These are phyloP conservation scores for Diaporthe helianthi DNA, from an alignment of 2,329 filamentous ascomycete genomes.

Conservation along the genomic window DNA sequence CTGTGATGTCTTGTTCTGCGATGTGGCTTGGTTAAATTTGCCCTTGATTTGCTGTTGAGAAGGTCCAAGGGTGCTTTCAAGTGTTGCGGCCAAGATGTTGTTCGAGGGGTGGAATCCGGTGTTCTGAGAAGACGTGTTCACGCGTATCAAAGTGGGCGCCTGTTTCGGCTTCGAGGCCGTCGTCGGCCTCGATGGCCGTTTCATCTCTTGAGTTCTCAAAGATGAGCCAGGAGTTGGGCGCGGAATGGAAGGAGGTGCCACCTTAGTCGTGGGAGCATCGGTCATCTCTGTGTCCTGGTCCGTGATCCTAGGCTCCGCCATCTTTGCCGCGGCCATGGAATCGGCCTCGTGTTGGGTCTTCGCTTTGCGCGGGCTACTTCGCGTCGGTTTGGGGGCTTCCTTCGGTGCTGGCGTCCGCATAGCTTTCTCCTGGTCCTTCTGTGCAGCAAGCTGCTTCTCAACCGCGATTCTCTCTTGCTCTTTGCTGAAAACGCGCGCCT, in stretches of 20 bases:
- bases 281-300: constrained; percentile 62
- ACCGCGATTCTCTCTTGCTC: constrained; percentile 62
- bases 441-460: constrained; percentile 59
- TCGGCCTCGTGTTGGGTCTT: constrained; percentile 43
- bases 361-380: constrained; percentile 60
- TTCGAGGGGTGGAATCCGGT: constrained; percentile 66
- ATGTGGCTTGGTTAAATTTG: constrained; percentile 72
- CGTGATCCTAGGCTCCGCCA: constrained; percentile 43
- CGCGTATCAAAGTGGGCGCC: constrained; percentile 74
- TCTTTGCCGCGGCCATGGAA: constrained; percentile 43
- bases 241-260: constrained; percentile 64
- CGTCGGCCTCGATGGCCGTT: constrained; percentile 67
- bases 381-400: constrained; percentile 52
- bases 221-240: constrained; percentile 57
- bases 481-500: constrained; percentile 65
- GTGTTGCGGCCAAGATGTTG: constrained; percentile 61
- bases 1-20: constrained; percentile 63
- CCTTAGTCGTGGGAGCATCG: constrained; percentile 61
- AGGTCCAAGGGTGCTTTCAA: constrained; percentile 61
- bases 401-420: constrained; percentile 44
- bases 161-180: constrained; percentile 67
- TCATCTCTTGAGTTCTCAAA: constrained; percentile 59
- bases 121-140: constrained; percentile 71
- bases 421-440: constrained; percentile 59
- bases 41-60: constrained; percentile 58